These are phyloP conservation scores for Dipteronia sinensis DNA, from an alignment of 345 rosid genomes.

Conservation along the genomic window DNA sequence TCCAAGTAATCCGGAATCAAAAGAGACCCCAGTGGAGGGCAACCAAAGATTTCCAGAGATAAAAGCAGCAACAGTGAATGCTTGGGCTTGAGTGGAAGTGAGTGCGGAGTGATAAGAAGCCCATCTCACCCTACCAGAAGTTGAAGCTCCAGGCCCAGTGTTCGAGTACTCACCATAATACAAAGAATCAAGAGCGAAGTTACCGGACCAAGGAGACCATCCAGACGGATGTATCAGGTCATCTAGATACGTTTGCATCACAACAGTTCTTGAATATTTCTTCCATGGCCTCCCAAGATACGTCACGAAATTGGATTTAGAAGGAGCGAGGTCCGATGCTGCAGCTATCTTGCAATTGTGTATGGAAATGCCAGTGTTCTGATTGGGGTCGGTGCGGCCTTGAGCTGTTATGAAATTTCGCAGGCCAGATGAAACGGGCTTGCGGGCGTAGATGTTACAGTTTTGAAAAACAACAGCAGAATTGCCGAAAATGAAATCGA, in stretches of 20 bases:
- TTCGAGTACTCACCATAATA: slow-evolving; percentile 39
- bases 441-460: slow-evolving; percentile 22
- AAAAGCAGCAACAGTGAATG: slow-evolving; percentile 29
- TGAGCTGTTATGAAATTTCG: slow-evolving; percentile 35
- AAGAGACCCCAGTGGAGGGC: slow-evolving; percentile 37
- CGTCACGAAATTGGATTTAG: neutral
- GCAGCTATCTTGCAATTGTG: slow-evolving; percentile 30
- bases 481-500: slow-evolving; percentile 36
- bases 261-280: slow-evolving; percentile 23
- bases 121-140: slow-evolving; percentile 30
- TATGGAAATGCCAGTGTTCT: slow-evolving; percentile 36
- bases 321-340: neutral
- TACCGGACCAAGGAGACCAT: slow-evolving; percentile 36
- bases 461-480: slow-evolving; percentile 30
- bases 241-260: slow-evolving; percentile 27
- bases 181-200: slow-evolving; percentile 19
- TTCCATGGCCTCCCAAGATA: slow-evolving; percentile 37
- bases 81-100: slow-evolving; percentile 6
- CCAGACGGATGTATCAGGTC: slow-evolving; percentile 24
- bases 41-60: slow-evolving; percentile 34
- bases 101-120: slow-evolving; percentile 18
- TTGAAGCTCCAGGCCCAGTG: slow-evolving; percentile 29
- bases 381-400: slow-evolving; percentile 32
- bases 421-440: neutral
- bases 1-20: slow-evolving; percentile 32